Base-by-base conservation (phyloP, 129 eudicot species). In the Silybum marianum region DNA sequence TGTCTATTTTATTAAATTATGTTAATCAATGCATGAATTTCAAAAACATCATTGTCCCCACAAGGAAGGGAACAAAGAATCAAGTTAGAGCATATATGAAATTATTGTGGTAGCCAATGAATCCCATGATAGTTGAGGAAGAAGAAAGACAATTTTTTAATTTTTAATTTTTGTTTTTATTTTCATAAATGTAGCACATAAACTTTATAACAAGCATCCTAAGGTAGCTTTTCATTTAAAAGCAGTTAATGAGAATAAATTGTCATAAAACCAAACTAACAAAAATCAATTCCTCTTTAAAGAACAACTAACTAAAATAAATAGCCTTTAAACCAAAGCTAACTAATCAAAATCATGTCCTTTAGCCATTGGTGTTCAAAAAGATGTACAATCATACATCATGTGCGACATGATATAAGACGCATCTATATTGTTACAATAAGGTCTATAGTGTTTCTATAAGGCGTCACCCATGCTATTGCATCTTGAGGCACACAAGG, bases 251-350 rank as follows among this genome's bases (percentile, higher is more conserved):
- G 68, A 44, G 24, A 78, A 44, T 32, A 46, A 79, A 69, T 26
- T 12, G 30, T 28, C 69, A 44, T 69, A 46, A 79, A 48, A 44
- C 32, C 19, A 44, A 22, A 75, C 42, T 4, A 48, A 26, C 36
- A 13, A 19, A 6, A 69, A 78, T 28, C 66, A 65, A 77, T 77
- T 30, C 79, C 22, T 28, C 25, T 12, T 44, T 46, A 12, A 21
- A 73, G 28, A 40, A 23, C 39, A 42, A 42, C 19, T 13, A 46
- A 46, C 65, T 22, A 42, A 25, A 48, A 14, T 26, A 26, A 74
- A 48, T 46, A 74, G 40, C 42, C 40, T 12, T 26, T 14, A 74
- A 74, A 25, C 23, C 66, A 58, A 58, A 58, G 72, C 81, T 25
- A 70, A 80, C 63, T 16, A 18, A n/a, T 58, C 66, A 58, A 18